Percentiles rank a stretch among this genome's conserved stretches.
Evolutionary conservation across 108 stramenopile genomes (phyloP).

Genomic region (Nitzschia sp.): DNA sequence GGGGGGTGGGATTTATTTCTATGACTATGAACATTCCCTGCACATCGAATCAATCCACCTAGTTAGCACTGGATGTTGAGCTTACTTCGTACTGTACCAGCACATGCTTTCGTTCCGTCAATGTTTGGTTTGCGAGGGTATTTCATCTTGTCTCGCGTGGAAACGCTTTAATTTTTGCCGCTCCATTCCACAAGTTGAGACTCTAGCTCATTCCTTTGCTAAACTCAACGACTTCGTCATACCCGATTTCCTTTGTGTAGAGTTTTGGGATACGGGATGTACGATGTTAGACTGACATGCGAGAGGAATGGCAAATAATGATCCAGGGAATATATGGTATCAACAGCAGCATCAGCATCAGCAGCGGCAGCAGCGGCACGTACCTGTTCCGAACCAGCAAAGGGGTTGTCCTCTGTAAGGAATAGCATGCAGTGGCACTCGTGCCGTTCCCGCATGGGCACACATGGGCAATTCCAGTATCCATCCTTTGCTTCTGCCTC

Average conservation of each 20-base stretch:
- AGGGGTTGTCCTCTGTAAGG: conserved; percentile 82
- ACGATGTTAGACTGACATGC: background rate
- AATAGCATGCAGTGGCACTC: conserved; percentile 93
- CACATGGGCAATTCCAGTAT: conserved; percentile 79
- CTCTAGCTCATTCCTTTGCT: conserved; percentile 1
- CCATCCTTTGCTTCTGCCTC: conserved; percentile 81
- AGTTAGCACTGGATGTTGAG: too few relatives aligned
- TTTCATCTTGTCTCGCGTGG: too few relatives aligned
- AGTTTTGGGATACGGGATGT: background rate
- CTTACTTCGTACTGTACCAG: too few relatives aligned
- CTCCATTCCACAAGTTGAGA: too few relatives aligned
- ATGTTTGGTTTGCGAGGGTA: too few relatives aligned
- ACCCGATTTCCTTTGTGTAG: conserved; percentile 7
- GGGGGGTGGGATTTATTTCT: too few relatives aligned
- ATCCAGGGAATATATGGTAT: background rate
- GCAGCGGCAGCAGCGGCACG: too few relatives aligned
- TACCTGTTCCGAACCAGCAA: conserved; percentile 68
- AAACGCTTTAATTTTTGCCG: too few relatives aligned
- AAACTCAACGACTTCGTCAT: conserved; percentile 24
- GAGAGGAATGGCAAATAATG: background rate
- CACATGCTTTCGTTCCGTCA: too few relatives aligned
- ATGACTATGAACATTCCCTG: too few relatives aligned
- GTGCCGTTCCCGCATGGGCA: conserved; percentile 69
- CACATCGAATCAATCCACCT: too few relatives aligned
- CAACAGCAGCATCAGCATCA: too few relatives aligned